Conservation (phyloP, 768 basidiomycete species). For the Leccinum olivaceopallidum region DNA sequence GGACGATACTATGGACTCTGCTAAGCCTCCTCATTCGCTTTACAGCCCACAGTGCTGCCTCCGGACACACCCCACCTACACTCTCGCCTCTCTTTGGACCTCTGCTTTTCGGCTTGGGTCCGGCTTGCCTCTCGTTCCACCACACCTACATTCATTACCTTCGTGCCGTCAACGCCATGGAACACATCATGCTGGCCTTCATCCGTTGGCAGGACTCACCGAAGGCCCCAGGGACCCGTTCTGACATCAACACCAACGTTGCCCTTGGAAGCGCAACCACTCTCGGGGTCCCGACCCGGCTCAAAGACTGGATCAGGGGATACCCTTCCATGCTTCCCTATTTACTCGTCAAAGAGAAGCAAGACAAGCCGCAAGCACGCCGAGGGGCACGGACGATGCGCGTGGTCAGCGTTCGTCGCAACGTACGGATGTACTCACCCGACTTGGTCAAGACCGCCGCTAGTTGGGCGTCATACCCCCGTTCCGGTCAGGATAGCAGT, state of each 20-base stretch:
- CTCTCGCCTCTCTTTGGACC: constrained; percentile 90
- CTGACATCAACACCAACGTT: constrained; percentile 33
- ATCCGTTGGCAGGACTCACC: constrained; percentile 79
- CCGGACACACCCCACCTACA: constrained; percentile 89
- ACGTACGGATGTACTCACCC: constrained; percentile 84
- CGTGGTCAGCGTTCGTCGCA: constrained; percentile 73
- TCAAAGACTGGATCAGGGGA: constrained; percentile 89
- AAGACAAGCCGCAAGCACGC: constrained; percentile 61
- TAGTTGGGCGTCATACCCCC: constrained; percentile 45
- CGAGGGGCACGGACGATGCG: constrained; percentile 77
- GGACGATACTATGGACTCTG: constrained; percentile 63
- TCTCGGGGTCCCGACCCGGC: constrained; percentile 76
- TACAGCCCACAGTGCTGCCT: constrained; percentile 78
- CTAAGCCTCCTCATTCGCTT: constrained; percentile 82
- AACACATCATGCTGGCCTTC: constrained; percentile 90
- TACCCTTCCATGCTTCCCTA: constrained; percentile 81
- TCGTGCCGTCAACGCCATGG: constrained; percentile 81
- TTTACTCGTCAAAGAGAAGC: constrained; percentile 49
- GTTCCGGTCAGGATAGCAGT: constrained; percentile 17
- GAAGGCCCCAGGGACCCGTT: constrained; percentile 31
- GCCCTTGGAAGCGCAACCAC: constrained; percentile 53
- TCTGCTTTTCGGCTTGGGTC: constrained; percentile 79
- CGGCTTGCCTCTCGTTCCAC: constrained; percentile 50
- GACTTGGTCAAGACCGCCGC: constrained; percentile 75
- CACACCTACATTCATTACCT: constrained; percentile 71